These are phyloP conservation scores for Ceratobasidium sp. DNA, from an alignment of 1,284 basidiomycete genomes.

Conservation along the genomic window DNA sequence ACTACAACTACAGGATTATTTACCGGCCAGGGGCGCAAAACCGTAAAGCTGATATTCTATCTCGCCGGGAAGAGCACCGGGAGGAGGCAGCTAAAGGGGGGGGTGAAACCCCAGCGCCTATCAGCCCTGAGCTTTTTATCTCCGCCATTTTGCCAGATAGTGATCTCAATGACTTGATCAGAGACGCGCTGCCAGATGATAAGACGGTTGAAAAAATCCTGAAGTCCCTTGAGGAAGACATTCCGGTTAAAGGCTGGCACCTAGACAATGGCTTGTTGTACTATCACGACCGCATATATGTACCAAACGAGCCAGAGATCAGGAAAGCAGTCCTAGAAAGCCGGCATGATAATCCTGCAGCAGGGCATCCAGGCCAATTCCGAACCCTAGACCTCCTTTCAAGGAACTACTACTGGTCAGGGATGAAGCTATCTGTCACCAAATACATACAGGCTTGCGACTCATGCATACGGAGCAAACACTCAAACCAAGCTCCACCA, in stretches of 20 bases:
- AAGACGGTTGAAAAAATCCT: background rate
- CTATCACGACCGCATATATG: constrained; percentile 36
- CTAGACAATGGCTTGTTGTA: background rate
- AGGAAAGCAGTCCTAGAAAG: constrained; percentile 47
- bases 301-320: constrained; percentile 48
- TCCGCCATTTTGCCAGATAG: background rate
- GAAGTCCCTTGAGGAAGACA: background rate
- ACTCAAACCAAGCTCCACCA: background rate
- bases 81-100: constrained; percentile 1
- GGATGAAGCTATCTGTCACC: background rate
- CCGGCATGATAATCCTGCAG: constrained; percentile 52
- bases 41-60: background rate
- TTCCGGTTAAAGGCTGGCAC: background rate
- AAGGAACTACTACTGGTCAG: background rate
- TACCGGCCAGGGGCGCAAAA: background rate
- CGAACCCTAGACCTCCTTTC: background rate
- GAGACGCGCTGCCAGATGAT: constrained; percentile 1
- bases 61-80: background rate
- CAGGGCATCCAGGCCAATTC: constrained; percentile 25
- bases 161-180: background rate
- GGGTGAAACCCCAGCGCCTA: constrained; percentile 8
- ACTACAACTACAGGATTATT: background rate
- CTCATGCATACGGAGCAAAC: constrained; percentile 3
- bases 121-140: constrained; percentile 8
- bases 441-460: background rate